These are phyloP conservation scores for Candida broadrunensis DNA, from an alignment of 805 yeast species.

Conservation along the genomic window DNA sequence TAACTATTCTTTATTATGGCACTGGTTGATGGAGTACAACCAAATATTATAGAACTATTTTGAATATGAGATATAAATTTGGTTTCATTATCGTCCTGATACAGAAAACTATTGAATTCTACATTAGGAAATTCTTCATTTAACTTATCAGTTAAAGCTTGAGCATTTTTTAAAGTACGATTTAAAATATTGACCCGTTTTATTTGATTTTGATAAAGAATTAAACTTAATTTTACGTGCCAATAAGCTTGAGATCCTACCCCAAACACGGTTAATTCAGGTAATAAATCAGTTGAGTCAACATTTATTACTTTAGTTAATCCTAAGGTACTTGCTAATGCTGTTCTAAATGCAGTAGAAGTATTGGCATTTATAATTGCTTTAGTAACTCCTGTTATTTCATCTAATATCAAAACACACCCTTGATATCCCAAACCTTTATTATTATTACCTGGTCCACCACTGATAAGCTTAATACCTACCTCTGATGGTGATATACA, in stretches of 20 bases:
- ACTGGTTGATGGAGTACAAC: constrained; percentile 57
- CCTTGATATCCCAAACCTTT: constrained; percentile 56
- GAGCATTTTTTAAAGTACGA: constrained; percentile 42
- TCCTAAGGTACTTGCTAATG: constrained; percentile 52
- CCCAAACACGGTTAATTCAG: constrained; percentile 47
- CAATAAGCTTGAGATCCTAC: constrained; percentile 65
- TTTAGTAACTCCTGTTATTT: constrained; percentile 45
- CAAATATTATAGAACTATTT: constrained; percentile 49
- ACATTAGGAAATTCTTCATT: constrained; percentile 23
- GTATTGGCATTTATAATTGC: constrained; percentile 59
- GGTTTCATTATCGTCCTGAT: constrained; percentile 11
- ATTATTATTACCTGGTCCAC: constrained; percentile 37
- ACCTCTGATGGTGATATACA: constrained; percentile 49
- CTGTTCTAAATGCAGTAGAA: constrained; percentile 66
- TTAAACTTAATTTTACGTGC: constrained; percentile 50
- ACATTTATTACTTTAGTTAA: constrained; percentile 28
- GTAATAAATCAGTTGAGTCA: constrained; percentile 21
- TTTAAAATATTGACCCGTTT: constrained; percentile 44
- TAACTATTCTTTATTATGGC: constrained; percentile 40
- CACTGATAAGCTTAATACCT: constrained; percentile 61
- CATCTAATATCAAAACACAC: constrained; percentile 48
- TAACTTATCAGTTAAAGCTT: constrained; percentile 21
- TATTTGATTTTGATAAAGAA: constrained; percentile 35
- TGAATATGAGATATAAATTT: constrained; percentile 20
- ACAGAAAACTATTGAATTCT: constrained; percentile 16